Conservation (phyloP, 495 filamentous ascomycete genomes). For the Geoglossum glabrum region DNA sequence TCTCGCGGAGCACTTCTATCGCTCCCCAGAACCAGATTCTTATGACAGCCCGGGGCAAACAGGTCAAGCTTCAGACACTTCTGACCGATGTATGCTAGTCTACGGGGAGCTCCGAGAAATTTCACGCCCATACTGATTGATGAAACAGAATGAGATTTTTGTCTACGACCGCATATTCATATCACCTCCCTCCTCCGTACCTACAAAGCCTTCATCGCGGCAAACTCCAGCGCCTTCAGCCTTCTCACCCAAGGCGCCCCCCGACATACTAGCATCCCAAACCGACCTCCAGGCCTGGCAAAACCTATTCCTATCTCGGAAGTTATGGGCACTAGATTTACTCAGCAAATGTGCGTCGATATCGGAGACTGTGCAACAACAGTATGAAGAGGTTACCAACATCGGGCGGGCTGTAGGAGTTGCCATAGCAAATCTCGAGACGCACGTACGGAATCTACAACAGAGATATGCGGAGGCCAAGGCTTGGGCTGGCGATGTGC, state of each 20-base stretch:
- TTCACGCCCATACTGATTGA: neutral
- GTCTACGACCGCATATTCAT: conserved; percentile 59
- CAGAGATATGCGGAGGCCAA: conserved; percentile 53
- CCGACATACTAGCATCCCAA: conserved; percentile 51
- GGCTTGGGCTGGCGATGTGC: conserved; percentile 46
- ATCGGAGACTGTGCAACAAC: conserved; percentile 29
- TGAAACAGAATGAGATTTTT: conserved; percentile 55
- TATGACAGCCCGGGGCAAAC: conserved; percentile 64
- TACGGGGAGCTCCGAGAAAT: neutral
- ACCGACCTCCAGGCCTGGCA: conserved; percentile 66
- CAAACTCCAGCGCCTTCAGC: conserved; percentile 35
- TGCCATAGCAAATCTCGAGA: conserved; percentile 62
- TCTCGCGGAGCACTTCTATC: conserved; percentile 44
- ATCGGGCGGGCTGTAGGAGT: conserved; percentile 55
- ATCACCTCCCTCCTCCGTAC: conserved; percentile 22
- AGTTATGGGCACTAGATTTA: conserved; percentile 53
- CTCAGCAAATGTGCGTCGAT: conserved; percentile 40
- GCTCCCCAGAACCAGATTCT: conserved; percentile 52
- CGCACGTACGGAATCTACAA: conserved; percentile 52
- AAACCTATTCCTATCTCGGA: conserved; percentile 51
- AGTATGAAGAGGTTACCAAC: conserved; percentile 44
- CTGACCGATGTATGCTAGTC: conserved; percentile 43
- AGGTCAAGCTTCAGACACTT: conserved; percentile 54
- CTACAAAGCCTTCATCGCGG: conserved; percentile 22
- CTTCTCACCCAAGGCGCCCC: conserved; percentile 37